phyloP scores from a whole-genome alignment of 2,329 filamentous ascomycete species.

The Sporothrix globosa region DNA sequence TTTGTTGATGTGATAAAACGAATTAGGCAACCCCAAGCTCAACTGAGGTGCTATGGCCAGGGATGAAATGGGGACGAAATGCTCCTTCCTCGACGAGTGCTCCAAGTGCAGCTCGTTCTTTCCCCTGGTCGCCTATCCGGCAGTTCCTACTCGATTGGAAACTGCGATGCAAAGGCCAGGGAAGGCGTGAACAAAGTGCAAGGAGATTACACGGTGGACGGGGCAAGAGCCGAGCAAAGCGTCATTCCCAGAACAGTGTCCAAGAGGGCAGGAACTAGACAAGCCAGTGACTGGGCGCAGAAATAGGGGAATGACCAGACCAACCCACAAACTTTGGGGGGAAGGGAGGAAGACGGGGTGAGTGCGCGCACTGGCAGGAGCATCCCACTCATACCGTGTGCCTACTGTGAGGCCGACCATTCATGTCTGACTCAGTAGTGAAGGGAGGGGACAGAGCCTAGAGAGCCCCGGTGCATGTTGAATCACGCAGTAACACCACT shows the following conservation, averaged over 20 bases:
- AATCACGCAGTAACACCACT: background rate
- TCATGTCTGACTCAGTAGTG: background rate
- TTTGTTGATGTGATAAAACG: slow-evolving; percentile 10
- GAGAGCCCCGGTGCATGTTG: background rate
- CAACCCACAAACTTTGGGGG: slow-evolving; percentile 11
- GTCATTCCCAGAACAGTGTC: background rate
- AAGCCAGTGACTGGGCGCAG: background rate
- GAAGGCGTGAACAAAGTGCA: slow-evolving; percentile 4
- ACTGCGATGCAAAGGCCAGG: background rate
- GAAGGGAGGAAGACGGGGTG: background rate
- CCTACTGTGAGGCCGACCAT: slow-evolving; percentile 16
- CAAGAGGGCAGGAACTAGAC: no score
- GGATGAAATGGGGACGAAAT: background rate
- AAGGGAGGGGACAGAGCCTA: background rate
- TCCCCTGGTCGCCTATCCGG: slow-evolving; percentile 1
- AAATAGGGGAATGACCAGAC: slow-evolving; percentile 15
- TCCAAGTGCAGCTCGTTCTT: background rate
- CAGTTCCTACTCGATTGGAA: slow-evolving; percentile 5
- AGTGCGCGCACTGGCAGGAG: background rate
- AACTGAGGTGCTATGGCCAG: background rate
- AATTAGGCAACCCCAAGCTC: background rate
- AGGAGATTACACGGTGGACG: background rate
- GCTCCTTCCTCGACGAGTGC: background rate
- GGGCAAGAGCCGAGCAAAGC: slow-evolving; percentile 12
- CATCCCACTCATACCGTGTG: background rate